phyloP scores from a whole-genome alignment of 163 green algal species.

The Chlorella variabilis region DNA sequence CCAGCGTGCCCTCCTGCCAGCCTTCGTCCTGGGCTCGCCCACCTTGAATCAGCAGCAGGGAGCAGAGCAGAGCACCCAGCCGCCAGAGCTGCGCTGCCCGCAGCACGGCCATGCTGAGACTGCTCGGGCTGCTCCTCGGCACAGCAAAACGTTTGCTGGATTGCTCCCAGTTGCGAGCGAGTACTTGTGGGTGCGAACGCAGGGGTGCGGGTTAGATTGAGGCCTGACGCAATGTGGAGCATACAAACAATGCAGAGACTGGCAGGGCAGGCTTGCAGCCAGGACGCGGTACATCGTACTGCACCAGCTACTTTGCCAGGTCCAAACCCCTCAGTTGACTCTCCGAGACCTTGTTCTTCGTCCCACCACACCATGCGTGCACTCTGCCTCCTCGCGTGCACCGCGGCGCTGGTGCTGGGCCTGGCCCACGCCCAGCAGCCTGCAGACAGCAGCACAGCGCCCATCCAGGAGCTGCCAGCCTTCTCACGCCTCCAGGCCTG shows the following conservation, averaged over 20 bases:
- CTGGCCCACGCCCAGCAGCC: neutral
- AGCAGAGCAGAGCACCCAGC: neutral
- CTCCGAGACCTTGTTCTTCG: neutral
- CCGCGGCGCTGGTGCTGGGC: neutral
- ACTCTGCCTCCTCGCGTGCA: neutral
- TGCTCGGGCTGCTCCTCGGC: too few species aligned
- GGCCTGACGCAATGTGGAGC: too few species aligned
- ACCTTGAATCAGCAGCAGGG: neutral
- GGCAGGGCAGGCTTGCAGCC: too few species aligned
- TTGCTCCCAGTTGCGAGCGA: too few species aligned
- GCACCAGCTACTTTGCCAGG: too few species aligned
- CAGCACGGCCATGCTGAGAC: too few species aligned
- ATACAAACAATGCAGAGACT: too few species aligned
- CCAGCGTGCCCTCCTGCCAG: slow-evolving; percentile 11
- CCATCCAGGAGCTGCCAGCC: slow-evolving; percentile 14
- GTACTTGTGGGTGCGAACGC: too few species aligned
- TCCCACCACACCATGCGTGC: neutral
- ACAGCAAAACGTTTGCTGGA: too few species aligned
- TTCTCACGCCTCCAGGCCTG: slow-evolving; percentile 9
- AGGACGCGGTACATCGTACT: too few species aligned
- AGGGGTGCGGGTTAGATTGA: too few species aligned
- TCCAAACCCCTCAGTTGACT: too few species aligned
- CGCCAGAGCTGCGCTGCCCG: neutral
- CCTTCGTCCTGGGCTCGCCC: neutral
- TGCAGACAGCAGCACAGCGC: neutral